phyloP scores from a whole-genome alignment of 495 filamentous ascomycete genomes.

The Trypethelium eluteriae region DNA sequence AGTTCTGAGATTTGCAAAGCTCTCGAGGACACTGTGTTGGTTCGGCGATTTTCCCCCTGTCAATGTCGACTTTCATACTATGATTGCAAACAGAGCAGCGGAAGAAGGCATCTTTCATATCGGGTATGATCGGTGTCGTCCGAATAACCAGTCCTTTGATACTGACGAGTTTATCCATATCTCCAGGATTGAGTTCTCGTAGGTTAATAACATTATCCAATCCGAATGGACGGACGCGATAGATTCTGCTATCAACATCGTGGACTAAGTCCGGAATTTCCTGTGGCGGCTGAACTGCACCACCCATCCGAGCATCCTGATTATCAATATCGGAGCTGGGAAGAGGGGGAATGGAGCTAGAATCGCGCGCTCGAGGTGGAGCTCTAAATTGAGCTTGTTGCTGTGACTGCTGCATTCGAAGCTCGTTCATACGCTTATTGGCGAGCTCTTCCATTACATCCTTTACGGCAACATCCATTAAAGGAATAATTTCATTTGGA shows the following conservation, averaged over 20 bases:
- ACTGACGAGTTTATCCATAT: constrained; percentile 81
- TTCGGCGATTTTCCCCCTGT: constrained; percentile 92
- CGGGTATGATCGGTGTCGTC: constrained; percentile 89
- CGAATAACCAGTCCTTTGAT: constrained; percentile 97
- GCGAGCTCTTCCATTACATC: constrained; percentile 90
- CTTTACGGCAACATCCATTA: constrained; percentile 92
- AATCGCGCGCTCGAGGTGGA: constrained; percentile 35
- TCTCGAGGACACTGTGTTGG: constrained; percentile 81
- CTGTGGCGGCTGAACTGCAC: constrained; percentile 26
- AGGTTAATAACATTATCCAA: constrained; percentile 81
- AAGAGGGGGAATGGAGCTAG: constrained; percentile 65
- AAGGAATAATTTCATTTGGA: constrained; percentile 87
- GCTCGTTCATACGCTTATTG: constrained; percentile 65
- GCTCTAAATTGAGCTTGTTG: constrained; percentile 41
- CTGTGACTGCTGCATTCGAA: constrained; percentile 47
- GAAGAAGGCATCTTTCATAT: constrained; percentile 96
- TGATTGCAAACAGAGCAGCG: constrained; percentile 87
- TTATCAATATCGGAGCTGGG: constrained; percentile 67
- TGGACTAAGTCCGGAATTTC: constrained; percentile 54
- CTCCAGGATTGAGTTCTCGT: constrained; percentile 85
- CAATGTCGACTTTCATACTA: constrained; percentile 80
- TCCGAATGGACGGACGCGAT: constrained; percentile 85
- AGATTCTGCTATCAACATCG: constrained; percentile 62
- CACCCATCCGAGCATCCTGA: constrained; percentile 30
- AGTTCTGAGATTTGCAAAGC: constrained; percentile 79